Conservation (phyloP, 2,329 filamentous ascomycete species). For the Chaetomium globosum region DNA sequence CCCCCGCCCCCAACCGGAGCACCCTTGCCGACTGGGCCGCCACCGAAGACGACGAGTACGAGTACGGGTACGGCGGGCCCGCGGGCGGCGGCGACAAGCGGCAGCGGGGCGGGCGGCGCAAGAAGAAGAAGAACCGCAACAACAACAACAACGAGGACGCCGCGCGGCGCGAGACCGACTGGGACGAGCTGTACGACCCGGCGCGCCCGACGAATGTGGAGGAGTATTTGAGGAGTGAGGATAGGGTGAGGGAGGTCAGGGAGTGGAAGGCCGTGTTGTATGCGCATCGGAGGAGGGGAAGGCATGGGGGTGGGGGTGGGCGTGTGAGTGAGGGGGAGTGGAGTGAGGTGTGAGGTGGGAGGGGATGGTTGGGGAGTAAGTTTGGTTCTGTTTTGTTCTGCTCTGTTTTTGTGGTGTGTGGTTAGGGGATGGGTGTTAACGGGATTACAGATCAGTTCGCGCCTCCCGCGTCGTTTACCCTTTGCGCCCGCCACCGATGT, state of each 20-base stretch:
- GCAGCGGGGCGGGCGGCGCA: slow-evolving; percentile 68
- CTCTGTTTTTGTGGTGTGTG: neutral
- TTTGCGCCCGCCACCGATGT: slow-evolving; percentile 61
- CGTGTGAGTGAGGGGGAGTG: slow-evolving; percentile 35
- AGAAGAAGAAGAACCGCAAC: slow-evolving; percentile 28
- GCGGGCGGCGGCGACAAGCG: slow-evolving; percentile 56
- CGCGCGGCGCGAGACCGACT: slow-evolving; percentile 66
- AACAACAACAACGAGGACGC: slow-evolving; percentile 55
- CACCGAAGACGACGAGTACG: slow-evolving; percentile 80
- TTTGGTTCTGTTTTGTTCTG: neutral
- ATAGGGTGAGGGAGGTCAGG: slow-evolving; percentile 74
- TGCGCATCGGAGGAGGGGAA: slow-evolving; percentile 61
- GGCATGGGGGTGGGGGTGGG: slow-evolving; percentile 47
- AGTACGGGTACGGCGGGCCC: slow-evolving; percentile 67
- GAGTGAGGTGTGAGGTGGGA: slow-evolving; percentile 46
- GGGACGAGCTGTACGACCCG: slow-evolving; percentile 91
- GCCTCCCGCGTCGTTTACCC: slow-evolving; percentile 58
- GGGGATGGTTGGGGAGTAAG: slow-evolving; percentile 44
- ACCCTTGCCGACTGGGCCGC: slow-evolving; percentile 80
- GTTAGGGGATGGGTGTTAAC: neutral
- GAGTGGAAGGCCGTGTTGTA: slow-evolving; percentile 87
- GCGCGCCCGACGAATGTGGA: slow-evolving; percentile 79
- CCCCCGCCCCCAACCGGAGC: slow-evolving; percentile 59
- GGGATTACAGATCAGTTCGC: slow-evolving; percentile 58
- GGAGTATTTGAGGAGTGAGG: slow-evolving; percentile 81